phyloP scores from a whole-genome alignment of 306 rosid species.

The Pterocarpus santalinus region DNA sequence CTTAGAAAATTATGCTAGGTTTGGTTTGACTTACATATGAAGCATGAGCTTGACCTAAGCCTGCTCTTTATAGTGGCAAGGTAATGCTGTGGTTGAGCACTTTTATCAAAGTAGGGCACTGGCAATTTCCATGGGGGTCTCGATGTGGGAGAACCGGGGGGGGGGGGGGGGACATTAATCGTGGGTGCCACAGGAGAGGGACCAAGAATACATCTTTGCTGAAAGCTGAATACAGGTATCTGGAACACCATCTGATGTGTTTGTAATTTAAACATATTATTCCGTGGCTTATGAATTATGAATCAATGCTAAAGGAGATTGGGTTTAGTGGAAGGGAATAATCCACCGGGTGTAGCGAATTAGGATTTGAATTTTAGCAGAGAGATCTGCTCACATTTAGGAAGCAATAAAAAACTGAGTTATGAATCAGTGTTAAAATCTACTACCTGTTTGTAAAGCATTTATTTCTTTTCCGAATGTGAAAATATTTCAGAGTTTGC shows the following conservation, averaged over 20 bases:
- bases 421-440: not conserved
- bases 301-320: too few relatives aligned
- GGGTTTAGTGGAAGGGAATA: too few relatives aligned
- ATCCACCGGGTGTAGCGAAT: too few relatives aligned
- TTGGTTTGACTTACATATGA: conserved; percentile 27
- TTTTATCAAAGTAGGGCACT: conserved; percentile 46
- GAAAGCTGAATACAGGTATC: conserved; percentile 24
- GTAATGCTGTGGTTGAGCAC: conserved; percentile 39
- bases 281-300: not conserved
- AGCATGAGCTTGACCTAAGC: conserved; percentile 37
- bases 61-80: conserved; percentile 13
- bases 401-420: too few relatives aligned
- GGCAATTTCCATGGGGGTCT: conserved; percentile 23
- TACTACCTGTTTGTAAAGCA: not conserved
- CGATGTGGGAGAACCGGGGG: too few relatives aligned
- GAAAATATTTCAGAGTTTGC: not conserved
- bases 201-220: not conserved
- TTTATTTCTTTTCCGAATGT: not conserved
- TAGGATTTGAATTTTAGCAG: too few relatives aligned
- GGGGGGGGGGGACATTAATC: conserved; percentile 22
- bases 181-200: conserved; percentile 34
- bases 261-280: conserved; percentile 1
- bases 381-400: too few relatives aligned
- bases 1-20: not conserved
- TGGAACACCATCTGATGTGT: not conserved